Base-by-base conservation (phyloP, 1,284 basidiomycete genomes). In the Trichosporon faecale region DNA sequence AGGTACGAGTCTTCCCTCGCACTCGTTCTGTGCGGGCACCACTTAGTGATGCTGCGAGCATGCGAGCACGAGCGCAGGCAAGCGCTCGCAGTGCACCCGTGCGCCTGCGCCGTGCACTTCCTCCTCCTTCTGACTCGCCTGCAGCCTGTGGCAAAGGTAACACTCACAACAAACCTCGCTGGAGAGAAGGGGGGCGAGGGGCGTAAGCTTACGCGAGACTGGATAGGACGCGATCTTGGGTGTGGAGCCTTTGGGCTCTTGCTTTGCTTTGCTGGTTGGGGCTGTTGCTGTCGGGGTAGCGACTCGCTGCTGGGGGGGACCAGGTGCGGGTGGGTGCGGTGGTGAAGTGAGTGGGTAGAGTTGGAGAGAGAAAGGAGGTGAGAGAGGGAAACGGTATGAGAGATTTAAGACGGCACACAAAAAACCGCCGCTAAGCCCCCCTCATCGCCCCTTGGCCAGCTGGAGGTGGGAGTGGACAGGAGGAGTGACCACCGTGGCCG, bases 191-290 rank as follows among this genome's bases (percentile, higher is more conserved):
- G 57, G 8, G 6, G 57, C 57, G 57, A 61, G 57, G 57, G 57
- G 57, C 57, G 57, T 61, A 61, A 18, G 57, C 57, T 57, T 57
- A 57, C 52, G 52, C 52, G 52, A 57, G 52, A 29, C 52, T 29
- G 57, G 29, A n/a, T 57, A 49, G 66, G 66, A 67, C 66, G 46
- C 23, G 66, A 70, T 70, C 29, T 66, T 70, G 65, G 65, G 60
- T 65, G 55, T 31, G 66, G 69, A 67, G 66, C 66, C 66, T 27
- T 61, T 69, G 66, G 40, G 69, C 69, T 70, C 69, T 27, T 33
- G 52, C 25, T 16, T 29, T 9, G 14, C 14, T 21, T 12, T 57
- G 52, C 14, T 25, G 57, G 57, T 31, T 31, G 21, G 49, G 5
- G 68, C 2, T 49, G 52, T 27, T 9, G 55, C 44, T 14, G 55